phyloP scores from a whole-genome alignment of 768 basidiomycete species.

The Tylopilus plumbeoviolaceoides region DNA sequence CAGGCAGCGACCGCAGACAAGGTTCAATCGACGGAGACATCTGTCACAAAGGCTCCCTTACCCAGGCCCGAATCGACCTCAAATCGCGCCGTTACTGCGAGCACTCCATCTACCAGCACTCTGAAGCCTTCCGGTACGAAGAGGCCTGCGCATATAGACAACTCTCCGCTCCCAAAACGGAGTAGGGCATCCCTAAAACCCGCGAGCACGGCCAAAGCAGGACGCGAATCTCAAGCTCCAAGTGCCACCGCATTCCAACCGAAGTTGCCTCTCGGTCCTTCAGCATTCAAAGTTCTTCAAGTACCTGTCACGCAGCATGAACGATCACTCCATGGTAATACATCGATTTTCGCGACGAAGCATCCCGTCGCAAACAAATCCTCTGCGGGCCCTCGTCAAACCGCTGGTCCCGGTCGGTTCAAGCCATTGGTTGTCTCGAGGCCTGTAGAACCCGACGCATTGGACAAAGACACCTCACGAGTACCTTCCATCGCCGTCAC shows the following conservation, averaged over 20 bases:
- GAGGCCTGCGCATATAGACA: constrained; percentile 19
- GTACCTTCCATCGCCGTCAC: not conserved
- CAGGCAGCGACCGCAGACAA: not conserved
- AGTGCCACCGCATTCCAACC: not conserved
- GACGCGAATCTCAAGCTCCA: not conserved
- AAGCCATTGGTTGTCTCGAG: constrained; percentile 9
- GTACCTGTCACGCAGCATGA: not conserved
- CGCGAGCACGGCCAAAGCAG: not conserved
- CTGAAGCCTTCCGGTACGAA: constrained; percentile 8
- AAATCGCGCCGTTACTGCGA: not conserved
- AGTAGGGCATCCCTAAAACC: constrained; percentile 3
- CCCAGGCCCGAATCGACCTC: not conserved
- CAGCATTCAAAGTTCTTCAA: constrained; percentile 6
- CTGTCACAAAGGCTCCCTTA: not conserved
- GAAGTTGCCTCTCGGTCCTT: not conserved
- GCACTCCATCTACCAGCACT: not conserved
- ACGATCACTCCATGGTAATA: not conserved
- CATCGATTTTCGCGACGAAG: not conserved
- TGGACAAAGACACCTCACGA: not conserved
- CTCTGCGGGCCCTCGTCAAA: not conserved
- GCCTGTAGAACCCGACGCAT: not conserved
- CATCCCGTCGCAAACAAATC: not conserved
- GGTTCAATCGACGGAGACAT: not conserved
- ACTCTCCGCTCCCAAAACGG: constrained; percentile 13
- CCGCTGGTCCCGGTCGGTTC: constrained; percentile 11